A percentile compares a stretch with the other conserved stretches of the same genome.
Conservation (phyloP, 2,329 filamentous ascomycete species). For the Coniella vitis region DNA sequence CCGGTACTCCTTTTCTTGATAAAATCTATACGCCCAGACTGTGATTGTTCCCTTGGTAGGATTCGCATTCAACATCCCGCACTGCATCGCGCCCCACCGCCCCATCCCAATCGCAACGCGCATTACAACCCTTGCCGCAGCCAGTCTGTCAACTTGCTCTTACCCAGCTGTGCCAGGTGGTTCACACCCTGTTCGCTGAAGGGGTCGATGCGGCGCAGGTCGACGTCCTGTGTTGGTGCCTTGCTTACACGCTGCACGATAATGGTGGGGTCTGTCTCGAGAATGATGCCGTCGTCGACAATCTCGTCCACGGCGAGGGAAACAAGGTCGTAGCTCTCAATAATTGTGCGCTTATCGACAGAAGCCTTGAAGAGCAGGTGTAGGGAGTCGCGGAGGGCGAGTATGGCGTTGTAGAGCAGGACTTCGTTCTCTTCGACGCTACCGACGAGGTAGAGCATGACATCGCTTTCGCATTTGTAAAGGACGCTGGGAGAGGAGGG, state of each 20-base stretch:
- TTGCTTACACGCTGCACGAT: slow-evolving; percentile 88
- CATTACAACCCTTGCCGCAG: slow-evolving; percentile 72
- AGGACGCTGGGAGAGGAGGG: slow-evolving; percentile 51
- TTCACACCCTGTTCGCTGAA: slow-evolving; percentile 90
- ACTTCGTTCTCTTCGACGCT: slow-evolving; percentile 94
- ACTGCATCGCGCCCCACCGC: background rate
- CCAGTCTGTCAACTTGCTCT: slow-evolving; percentile 84
- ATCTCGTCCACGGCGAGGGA: slow-evolving; percentile 93
- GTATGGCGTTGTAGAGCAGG: slow-evolving; percentile 86
- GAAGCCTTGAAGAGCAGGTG: slow-evolving; percentile 95
- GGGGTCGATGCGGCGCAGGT: slow-evolving; percentile 83
- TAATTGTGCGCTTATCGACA: slow-evolving; percentile 93
- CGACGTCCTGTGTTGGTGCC: slow-evolving; percentile 84
- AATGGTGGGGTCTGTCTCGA: slow-evolving; percentile 94
- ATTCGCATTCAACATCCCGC: background rate
- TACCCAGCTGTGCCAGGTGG: slow-evolving; percentile 89
- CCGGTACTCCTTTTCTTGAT: slow-evolving; percentile 16
- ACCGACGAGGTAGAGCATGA: slow-evolving; percentile 92
- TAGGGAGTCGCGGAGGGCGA: slow-evolving; percentile 84
- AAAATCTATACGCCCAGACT: slow-evolving; percentile 15
- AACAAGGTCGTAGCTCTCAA: slow-evolving; percentile 97
- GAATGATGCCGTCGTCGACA: slow-evolving; percentile 88
- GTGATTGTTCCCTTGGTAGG: background rate
- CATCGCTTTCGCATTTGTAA: slow-evolving; percentile 96
- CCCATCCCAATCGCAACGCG: slow-evolving; percentile 5